Evolutionary conservation across 306 rosid genomes (phyloP).

Genomic region (Prunus kanzakura): DNA sequence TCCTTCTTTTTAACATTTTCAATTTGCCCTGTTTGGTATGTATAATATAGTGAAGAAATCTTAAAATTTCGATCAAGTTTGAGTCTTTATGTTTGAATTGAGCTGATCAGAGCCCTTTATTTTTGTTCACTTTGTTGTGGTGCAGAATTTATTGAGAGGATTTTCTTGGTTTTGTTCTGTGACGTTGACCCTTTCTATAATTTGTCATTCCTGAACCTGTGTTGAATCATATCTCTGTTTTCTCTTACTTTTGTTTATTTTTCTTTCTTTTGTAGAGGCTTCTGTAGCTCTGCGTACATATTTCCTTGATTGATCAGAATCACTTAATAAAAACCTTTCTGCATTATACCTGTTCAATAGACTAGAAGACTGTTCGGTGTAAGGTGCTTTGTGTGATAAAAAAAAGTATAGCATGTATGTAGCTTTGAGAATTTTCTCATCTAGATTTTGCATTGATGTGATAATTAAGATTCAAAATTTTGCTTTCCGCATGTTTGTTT

Average conservation of each 20-base stretch:
- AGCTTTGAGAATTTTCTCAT: background rate
- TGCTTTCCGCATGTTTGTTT: background rate
- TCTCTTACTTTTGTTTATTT: background rate
- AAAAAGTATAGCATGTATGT: background rate
- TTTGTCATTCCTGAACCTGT: conserved; percentile 2
- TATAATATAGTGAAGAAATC: conserved; percentile 19
- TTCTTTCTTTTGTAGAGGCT: background rate
- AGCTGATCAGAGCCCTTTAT: background rate
- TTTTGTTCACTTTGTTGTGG: background rate
- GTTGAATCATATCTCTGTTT: background rate
- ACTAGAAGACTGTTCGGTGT: background rate
- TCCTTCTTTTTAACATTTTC: background rate
- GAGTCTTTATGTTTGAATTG: background rate
- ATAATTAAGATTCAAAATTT: background rate
- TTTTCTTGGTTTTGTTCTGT: background rate
- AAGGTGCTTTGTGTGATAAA: background rate
- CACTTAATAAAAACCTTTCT: background rate
- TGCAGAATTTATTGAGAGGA: background rate
- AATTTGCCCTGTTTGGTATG: conserved; percentile 11
- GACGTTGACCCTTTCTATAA: conserved; percentile 3
- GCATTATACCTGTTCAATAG: background rate
- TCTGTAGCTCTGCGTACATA: background rate
- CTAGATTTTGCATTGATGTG: background rate
- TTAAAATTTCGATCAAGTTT: background rate
- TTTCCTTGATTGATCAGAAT: background rate